phyloP scores from a whole-genome alignment of 352 stramenopile species.

The Aphanomyces astaci region DNA sequence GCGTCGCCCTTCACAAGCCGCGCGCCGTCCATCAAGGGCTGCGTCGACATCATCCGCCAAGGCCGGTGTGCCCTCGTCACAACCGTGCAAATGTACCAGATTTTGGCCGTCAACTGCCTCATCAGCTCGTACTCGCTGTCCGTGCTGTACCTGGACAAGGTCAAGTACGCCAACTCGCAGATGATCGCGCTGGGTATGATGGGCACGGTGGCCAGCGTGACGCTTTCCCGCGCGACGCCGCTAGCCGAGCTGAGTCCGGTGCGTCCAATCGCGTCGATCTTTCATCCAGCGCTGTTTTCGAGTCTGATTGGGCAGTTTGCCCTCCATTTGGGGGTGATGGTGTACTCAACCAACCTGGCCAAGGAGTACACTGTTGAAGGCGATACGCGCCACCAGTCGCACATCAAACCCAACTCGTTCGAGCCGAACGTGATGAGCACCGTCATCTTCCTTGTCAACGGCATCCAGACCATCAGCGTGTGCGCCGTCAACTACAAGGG shows the following conservation, averaged over 20 bases:
- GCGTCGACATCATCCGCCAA: constrained; percentile 96
- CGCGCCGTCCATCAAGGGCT: constrained; percentile 86
- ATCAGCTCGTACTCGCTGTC: constrained; percentile 98
- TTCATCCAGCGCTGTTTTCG: constrained; percentile 88
- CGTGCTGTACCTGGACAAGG: constrained; percentile 96
- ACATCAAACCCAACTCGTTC: constrained; percentile 84
- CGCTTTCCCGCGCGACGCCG: constrained; percentile 88
- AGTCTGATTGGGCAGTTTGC: constrained; percentile 94
- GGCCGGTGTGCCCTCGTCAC: constrained; percentile 98
- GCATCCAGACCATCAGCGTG: constrained; percentile 94
- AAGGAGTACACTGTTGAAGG: constrained; percentile 85
- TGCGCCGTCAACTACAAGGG: constrained; percentile 99
- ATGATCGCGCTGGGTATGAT: constrained; percentile 86
- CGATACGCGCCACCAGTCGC: constrained; percentile 56
- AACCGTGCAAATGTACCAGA: constrained; percentile 99
- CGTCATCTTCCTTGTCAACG: constrained; percentile 96
- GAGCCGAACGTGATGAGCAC: constrained; percentile 98
- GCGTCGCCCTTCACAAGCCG: constrained; percentile 98
- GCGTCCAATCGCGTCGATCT: constrained; percentile 92
- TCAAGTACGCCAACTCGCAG: constrained; percentile 98
- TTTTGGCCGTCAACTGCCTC: constrained; percentile 97
- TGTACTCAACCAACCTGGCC: constrained; percentile 85
- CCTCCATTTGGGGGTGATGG: constrained; percentile 92
- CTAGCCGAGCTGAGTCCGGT: constrained; percentile 89
- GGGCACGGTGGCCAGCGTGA: constrained; percentile 77